phyloP scores from a whole-genome alignment of 208 protist species.

The Acanthamoeba lenticulata region DNA sequence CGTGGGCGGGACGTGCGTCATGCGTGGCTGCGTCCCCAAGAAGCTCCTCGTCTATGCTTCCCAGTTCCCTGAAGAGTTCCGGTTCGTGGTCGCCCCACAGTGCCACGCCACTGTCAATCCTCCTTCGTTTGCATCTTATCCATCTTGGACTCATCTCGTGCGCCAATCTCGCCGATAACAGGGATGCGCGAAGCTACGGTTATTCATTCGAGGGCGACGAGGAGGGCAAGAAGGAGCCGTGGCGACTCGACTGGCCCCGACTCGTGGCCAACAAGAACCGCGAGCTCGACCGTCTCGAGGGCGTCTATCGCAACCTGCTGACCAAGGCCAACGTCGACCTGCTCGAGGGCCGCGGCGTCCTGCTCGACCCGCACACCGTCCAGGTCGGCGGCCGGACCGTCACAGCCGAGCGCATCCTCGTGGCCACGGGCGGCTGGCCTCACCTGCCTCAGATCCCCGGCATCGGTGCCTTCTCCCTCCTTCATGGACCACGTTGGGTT shows the following conservation, averaged over 20 bases:
- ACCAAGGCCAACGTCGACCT: conserved; percentile 38
- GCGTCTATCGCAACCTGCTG: conserved; percentile 26
- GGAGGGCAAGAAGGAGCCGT: too few species aligned
- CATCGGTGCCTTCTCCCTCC: too few species aligned
- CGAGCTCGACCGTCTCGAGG: not conserved
- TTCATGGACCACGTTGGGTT: too few species aligned
- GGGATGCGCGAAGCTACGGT: not conserved
- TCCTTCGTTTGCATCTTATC: not conserved
- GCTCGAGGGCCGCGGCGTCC: conserved; percentile 79
- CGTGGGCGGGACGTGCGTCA: conserved; percentile 10
- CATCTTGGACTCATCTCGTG: not conserved
- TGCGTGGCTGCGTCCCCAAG: not conserved
- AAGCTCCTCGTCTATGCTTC: not conserved
- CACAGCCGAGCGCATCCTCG: conserved; percentile 84
- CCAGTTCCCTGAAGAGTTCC: not conserved
- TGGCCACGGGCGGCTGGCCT: conserved; percentile 83
- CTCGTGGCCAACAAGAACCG: not conserved
- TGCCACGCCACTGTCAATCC: not conserved
- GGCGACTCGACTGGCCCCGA: not conserved
- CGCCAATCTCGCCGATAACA: not conserved
- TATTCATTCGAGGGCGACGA: not conserved
- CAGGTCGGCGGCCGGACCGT: conserved; percentile 68
- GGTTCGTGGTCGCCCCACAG: too few species aligned
- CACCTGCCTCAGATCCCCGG: conserved; percentile 69
- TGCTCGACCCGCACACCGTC: conserved; percentile 78